Base-by-base conservation (phyloP, 495 filamentous ascomycete species). In the Tirmania nivea region DNA sequence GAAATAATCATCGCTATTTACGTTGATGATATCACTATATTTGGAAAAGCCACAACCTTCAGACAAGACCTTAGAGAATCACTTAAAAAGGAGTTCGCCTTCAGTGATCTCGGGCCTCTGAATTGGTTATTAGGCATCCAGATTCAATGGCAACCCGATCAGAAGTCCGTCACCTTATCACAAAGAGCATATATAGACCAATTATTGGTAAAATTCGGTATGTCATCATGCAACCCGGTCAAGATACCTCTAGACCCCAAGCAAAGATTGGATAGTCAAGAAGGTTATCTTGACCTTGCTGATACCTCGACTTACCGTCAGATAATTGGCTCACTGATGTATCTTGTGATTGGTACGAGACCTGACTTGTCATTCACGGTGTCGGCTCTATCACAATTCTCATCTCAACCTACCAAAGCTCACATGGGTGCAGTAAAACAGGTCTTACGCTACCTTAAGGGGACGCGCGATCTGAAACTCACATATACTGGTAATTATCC, bases 311-410 rank as follows among this genome's bases (percentile, higher is more conserved):
- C 10, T 8, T 58, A 61, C 36, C 55, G 58, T n/a, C 17, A 34
- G 4, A 35, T 39, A 3, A 49, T 60, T 10, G 54, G 59, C 2
- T 58, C 55, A 2, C 16, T 55, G 0, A 62, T 57, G 54, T 60
- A 61, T 14, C 31, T 39, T 7, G 48, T 57, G 5, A 55, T 48
- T 11, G 50, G 48, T 10, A 62, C 58, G 5, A 17, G 53, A 34
- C 59, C 58, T 48, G 60, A 62, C 37, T 34, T 62, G 10, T 39
- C 52, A 0, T 58, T 53, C 25, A 51, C 51, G 7, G 21, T 57
- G 1, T 50, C 51, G 3, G 31, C n/a, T 10, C 54, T 60, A 2
- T 60, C 50, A 0, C 51, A 57, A 48, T 57, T 54, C 19, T 35
- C n/a, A 16, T 48, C 54, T 9, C 10, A 51, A 11, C 47, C 56